Evolutionary conservation across 352 stramenopile species (phyloP).

Genomic region (Globisporangium mamillatum): DNA sequence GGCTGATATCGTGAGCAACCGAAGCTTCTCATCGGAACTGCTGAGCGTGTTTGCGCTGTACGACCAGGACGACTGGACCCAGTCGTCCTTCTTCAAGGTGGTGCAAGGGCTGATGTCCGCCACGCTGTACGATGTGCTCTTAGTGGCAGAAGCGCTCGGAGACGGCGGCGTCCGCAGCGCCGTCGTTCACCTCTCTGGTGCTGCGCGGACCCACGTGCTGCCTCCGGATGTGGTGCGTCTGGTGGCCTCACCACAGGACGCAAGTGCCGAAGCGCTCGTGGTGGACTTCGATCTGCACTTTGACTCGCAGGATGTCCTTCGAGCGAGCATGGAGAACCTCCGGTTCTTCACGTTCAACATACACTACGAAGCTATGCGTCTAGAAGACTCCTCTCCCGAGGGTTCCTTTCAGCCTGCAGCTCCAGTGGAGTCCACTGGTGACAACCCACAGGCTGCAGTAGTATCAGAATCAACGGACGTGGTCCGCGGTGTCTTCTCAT

Average conservation of each 20-base stretch:
- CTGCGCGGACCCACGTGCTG: constrained; percentile 51
- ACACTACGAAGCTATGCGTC: constrained; percentile 41
- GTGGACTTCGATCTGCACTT: constrained; percentile 45
- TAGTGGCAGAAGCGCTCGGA: constrained; percentile 54
- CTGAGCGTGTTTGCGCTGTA: constrained; percentile 30
- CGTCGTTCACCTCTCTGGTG: constrained; percentile 22
- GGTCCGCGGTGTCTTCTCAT: constrained; percentile 25
- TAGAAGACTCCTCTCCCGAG: neutral
- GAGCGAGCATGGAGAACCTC: constrained; percentile 26
- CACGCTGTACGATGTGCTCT: constrained; percentile 58
- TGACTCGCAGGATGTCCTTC: constrained; percentile 32
- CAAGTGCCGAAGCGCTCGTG: constrained; percentile 37
- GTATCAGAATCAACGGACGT: constrained; percentile 6
- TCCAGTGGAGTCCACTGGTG: neutral
- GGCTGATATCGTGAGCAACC: constrained; percentile 32
- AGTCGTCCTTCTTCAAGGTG: constrained; percentile 25
- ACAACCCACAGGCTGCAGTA: neutral
- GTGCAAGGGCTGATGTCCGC: constrained; percentile 33
- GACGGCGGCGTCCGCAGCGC: constrained; percentile 48
- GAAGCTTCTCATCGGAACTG: constrained; percentile 10
- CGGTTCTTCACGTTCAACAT: constrained; percentile 45
- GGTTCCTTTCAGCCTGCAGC: neutral
- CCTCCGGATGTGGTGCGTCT: constrained; percentile 39
- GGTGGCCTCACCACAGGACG: constrained; percentile 27
- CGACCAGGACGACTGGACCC: constrained; percentile 21